Percentiles rank a stretch among this genome's conserved stretches.
These are phyloP conservation scores for Claviceps sp. DNA, from an alignment of 2,329 filamentous ascomycete genomes.

Conservation along the genomic window DNA sequence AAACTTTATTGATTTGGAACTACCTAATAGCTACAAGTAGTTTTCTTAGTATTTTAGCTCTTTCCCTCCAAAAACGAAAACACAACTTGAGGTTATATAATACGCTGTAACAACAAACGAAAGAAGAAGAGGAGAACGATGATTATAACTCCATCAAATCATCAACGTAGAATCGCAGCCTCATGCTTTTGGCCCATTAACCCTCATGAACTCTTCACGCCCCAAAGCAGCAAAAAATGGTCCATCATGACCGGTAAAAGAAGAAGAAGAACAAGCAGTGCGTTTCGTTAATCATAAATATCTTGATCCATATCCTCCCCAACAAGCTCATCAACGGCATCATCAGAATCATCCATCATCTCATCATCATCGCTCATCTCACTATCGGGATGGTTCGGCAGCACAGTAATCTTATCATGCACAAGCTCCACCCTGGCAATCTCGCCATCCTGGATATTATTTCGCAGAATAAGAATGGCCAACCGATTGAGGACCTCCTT, in stretches of 20 bases:
- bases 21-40: no score
- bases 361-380: constrained; percentile 51
- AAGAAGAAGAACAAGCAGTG: no score
- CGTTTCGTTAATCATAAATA: constrained; percentile 25
- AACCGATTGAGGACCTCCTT: constrained; percentile 92
- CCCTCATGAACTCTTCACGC: no score
- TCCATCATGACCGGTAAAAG: no score
- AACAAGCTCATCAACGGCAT: constrained; percentile 56
- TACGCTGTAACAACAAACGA: not conserved
- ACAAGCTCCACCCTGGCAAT: constrained; percentile 64
- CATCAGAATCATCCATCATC: constrained; percentile 59
- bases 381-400: constrained; percentile 65
- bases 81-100: not conserved
- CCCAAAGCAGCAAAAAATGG: no score
- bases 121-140: not conserved
- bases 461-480: constrained; percentile 80
- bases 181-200: no score
- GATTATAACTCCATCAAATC: not conserved
- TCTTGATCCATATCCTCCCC: constrained; percentile 49
- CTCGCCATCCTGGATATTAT: constrained; percentile 77
- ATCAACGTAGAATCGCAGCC: no score
- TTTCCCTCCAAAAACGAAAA: not conserved
- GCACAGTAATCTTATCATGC: constrained; percentile 65
- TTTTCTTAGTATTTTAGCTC: no score
- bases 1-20: no score